Conservation (phyloP, 257 asterid species). For the Solanum clarkiae region DNA sequence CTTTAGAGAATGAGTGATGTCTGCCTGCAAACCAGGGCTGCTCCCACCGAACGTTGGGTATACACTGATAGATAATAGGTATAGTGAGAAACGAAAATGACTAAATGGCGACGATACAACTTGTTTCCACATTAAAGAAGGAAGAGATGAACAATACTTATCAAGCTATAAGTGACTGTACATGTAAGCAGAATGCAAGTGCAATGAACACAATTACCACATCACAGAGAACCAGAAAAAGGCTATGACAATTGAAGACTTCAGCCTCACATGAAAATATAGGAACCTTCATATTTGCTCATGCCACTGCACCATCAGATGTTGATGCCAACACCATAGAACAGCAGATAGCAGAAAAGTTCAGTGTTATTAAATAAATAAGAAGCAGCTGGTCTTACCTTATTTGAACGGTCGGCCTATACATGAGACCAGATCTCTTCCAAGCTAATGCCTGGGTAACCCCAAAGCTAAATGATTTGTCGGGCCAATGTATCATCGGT, state of each 20-base stretch:
- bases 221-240: neutral
- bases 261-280: neutral
- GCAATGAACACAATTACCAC: neutral
- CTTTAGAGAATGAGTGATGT: slow-evolving; percentile 69
- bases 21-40: slow-evolving; percentile 73
- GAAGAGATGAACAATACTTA: neutral
- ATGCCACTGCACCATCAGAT: neutral
- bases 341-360: neutral
- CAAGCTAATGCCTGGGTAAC: slow-evolving; percentile 88
- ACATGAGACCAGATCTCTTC: slow-evolving; percentile 97
- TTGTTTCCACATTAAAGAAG: neutral
- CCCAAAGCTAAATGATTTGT: slow-evolving; percentile 74
- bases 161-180: neutral
- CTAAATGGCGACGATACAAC: neutral
- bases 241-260: neutral
- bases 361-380: neutral
- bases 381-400: slow-evolving; percentile 31
- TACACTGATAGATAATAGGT: slow-evolving; percentile 27
- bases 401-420: slow-evolving; percentile 73
- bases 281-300: neutral
- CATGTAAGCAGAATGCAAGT: neutral
- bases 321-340: neutral
- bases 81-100: neutral
- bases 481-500: slow-evolving; percentile 84
- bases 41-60: slow-evolving; percentile 91